These are phyloP conservation scores for Botrytis hyacinthi DNA, from an alignment of 2,329 filamentous ascomycete species.

Conservation along the genomic window DNA sequence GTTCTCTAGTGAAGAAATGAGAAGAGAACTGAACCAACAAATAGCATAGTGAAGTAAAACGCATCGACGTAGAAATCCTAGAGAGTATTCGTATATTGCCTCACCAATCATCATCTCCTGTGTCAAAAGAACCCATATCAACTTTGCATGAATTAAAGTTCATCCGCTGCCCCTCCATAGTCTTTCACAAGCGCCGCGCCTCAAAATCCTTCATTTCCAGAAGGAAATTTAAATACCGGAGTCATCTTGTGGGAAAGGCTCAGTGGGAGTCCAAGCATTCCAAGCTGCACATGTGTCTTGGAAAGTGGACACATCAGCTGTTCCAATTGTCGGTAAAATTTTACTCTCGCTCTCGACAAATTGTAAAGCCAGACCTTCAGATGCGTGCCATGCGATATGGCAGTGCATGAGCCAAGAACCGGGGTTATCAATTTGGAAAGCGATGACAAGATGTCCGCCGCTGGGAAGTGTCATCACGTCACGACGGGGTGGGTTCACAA, in stretches of 20 bases:
- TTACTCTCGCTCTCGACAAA: constrained; percentile 44
- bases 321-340: constrained; percentile 23
- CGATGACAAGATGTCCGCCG: constrained; percentile 36
- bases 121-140: not conserved
- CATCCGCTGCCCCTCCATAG: not conserved
- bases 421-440: constrained; percentile 38
- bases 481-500: constrained; percentile 51
- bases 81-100: not conserved
- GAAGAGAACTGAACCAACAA: not conserved
- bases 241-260: constrained; percentile 30
- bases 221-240: constrained; percentile 31
- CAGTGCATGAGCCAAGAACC: constrained; percentile 40
- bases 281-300: constrained; percentile 30
- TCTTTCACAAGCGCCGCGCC: not conserved
- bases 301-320: constrained; percentile 25
- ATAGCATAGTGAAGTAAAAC: not conserved
- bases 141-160: not conserved
- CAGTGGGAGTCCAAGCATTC: constrained; percentile 24
- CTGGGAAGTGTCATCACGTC: constrained; percentile 49
- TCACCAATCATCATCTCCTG: not conserved
- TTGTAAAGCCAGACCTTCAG: constrained; percentile 51
- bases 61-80: not conserved
- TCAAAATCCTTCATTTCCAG: not conserved
- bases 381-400: constrained; percentile 52
- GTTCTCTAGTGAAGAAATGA: not conserved